A percentile compares a stretch with the other conserved stretches of the same genome.
Conservation (phyloP, 768 basidiomycete genomes). For the Kondoa malvinella region DNA sequence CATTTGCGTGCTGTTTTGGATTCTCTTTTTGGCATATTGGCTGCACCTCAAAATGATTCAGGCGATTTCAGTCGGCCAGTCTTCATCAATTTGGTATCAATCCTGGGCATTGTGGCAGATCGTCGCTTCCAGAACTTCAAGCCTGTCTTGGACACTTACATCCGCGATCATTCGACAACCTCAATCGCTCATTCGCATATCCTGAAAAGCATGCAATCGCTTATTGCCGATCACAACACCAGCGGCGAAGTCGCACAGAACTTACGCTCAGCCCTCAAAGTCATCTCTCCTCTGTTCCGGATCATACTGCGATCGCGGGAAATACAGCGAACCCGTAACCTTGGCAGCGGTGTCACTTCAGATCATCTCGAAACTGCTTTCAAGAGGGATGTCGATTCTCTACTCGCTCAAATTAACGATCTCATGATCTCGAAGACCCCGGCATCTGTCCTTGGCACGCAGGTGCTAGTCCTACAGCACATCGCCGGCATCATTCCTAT, state of each 20-base stretch:
- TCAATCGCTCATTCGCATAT: slow-evolving; percentile 66
- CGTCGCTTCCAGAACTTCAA: slow-evolving; percentile 89
- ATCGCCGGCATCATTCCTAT: slow-evolving; percentile 70
- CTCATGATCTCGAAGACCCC: slow-evolving; percentile 73
- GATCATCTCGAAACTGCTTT: slow-evolving; percentile 72
- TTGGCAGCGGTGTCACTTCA: slow-evolving; percentile 63
- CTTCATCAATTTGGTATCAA: slow-evolving; percentile 76
- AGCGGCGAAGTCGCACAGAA: slow-evolving; percentile 55
- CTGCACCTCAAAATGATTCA: slow-evolving; percentile 52
- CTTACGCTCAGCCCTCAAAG: slow-evolving; percentile 76
- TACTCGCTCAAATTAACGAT: slow-evolving; percentile 61
- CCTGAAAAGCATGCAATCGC: slow-evolving; percentile 67
- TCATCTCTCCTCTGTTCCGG: slow-evolving; percentile 92
- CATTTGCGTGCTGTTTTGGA: slow-evolving; percentile 52
- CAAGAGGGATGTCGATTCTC: slow-evolving; percentile 60
- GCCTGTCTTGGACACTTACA: slow-evolving; percentile 81
- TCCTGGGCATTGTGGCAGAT: slow-evolving; percentile 82
- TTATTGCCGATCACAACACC: slow-evolving; percentile 51
- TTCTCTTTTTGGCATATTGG: slow-evolving; percentile 72
- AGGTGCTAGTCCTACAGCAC: slow-evolving; percentile 69
- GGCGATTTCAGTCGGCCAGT: slow-evolving; percentile 70
- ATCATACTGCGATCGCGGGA: slow-evolving; percentile 75
- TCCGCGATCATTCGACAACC: slow-evolving; percentile 63
- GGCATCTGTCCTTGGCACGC: slow-evolving; percentile 81
- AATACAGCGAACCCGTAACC: slow-evolving; percentile 41